phyloP scores from a whole-genome alignment of 805 yeast species.

The Candida quercuum region DNA sequence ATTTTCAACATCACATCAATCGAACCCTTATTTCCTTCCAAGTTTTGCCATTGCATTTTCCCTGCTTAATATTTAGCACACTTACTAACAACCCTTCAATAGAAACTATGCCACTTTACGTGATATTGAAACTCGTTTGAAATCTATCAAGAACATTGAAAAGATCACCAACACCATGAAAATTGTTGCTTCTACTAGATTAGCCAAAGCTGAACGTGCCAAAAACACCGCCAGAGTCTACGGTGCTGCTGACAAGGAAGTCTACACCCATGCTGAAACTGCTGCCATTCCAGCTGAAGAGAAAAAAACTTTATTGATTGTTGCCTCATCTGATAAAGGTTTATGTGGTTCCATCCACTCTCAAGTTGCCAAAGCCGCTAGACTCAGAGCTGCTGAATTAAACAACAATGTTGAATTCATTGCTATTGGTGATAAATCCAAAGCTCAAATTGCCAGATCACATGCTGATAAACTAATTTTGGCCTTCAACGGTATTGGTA shows the following conservation, averaged over 20 bases:
- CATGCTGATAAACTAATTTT: conserved; percentile 62
- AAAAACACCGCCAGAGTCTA: conserved; percentile 84
- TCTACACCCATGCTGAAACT: conserved; percentile 79
- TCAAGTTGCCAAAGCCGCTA: conserved; percentile 85
- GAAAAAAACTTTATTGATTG: conserved; percentile 73
- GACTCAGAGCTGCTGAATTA: conserved; percentile 54
- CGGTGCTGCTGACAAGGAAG: conserved; percentile 73
- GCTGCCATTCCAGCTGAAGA: conserved; percentile 42
- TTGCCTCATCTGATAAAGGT: conserved; percentile 95
- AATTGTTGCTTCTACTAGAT: conserved; percentile 97
- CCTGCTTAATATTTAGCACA: neutral
- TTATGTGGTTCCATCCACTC: conserved; percentile 98
- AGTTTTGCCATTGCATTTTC: neutral
- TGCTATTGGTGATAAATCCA: conserved; percentile 91
- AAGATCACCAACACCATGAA: conserved; percentile 99
- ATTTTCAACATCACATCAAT: no score
- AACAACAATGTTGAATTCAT: conserved; percentile 68
- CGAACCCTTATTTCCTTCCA: no score
- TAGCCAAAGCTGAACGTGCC: conserved; percentile 92
- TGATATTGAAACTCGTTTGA: conserved; percentile 96
- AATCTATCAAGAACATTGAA: conserved; percentile 97
- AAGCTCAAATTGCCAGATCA: conserved; percentile 83
- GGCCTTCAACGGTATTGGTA: conserved; percentile 88
- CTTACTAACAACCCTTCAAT: conserved; percentile 15
- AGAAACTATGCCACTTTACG: conserved; percentile 97